Percentiles rank a stretch among this genome's conserved stretches.
phyloP scores from a whole-genome alignment of 2,329 filamentous ascomycete species.

The Thelonectria olida region DNA sequence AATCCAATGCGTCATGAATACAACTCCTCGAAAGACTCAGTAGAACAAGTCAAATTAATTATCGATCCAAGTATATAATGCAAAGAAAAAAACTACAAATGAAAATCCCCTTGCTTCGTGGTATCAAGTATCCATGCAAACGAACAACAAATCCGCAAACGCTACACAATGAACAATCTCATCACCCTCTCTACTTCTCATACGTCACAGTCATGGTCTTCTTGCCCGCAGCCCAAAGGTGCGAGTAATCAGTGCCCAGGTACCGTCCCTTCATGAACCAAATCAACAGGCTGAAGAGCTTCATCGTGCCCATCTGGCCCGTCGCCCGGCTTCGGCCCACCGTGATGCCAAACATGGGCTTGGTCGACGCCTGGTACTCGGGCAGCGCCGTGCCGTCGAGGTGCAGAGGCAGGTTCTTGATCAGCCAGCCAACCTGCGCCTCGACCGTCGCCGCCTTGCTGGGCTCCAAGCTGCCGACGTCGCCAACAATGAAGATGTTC shows the following conservation, averaged over 20 bases:
- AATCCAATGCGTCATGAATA: too few species aligned
- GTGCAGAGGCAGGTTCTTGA: slow-evolving; percentile 47
- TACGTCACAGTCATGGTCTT: slow-evolving; percentile 42
- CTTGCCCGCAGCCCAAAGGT: slow-evolving; percentile 46
- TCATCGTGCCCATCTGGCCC: slow-evolving; percentile 49
- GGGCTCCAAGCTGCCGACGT: slow-evolving; percentile 52
- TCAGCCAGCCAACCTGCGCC: slow-evolving; percentile 45
- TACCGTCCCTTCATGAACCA: slow-evolving; percentile 51
- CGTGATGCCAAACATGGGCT: slow-evolving; percentile 48
- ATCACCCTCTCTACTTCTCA: slow-evolving; percentile 41
- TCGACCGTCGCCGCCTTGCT: slow-evolving; percentile 45
- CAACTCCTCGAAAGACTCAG: too few species aligned
- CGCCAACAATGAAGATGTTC: slow-evolving; percentile 57
- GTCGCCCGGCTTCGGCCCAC: slow-evolving; percentile 51
- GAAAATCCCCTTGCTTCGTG: background rate
- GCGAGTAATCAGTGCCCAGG: slow-evolving; percentile 47
- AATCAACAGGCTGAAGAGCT: slow-evolving; percentile 50
- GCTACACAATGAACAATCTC: background rate
- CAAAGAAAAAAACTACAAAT: background rate
- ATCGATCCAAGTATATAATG: background rate
- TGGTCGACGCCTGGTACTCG: slow-evolving; percentile 43
- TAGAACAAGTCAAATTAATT: background rate
- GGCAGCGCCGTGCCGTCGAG: slow-evolving; percentile 41
- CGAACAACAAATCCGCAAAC: background rate
- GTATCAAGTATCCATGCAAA: slow-evolving; percentile 9